A percentile compares a stretch with the other conserved stretches of the same genome.
These are phyloP conservation scores for Paraphysoderma sedebokerense DNA, from an alignment of 371 early-diverging fungal genomes.

Conservation along the genomic window DNA sequence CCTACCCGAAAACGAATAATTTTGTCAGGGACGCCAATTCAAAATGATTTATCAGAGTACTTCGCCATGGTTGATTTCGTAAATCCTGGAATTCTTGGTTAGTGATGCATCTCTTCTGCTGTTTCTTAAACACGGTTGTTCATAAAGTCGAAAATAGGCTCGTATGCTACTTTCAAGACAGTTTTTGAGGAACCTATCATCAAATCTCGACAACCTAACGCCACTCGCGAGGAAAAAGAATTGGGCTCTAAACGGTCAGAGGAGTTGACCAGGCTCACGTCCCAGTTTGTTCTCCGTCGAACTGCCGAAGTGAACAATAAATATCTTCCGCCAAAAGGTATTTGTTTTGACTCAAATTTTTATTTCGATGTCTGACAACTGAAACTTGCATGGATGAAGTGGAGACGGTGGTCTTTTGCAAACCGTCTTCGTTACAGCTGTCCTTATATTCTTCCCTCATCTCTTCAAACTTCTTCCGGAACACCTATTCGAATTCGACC, in stretches of 20 bases:
- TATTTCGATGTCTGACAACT: not conserved
- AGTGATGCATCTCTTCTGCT: not conserved
- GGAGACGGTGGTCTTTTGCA: constrained; percentile 29
- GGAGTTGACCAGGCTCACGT: constrained; percentile 26
- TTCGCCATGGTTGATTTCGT: constrained; percentile 45
- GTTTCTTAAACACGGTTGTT: not conserved
- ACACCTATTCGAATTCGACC: too few relatives aligned
- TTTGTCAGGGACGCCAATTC: constrained; percentile 51
- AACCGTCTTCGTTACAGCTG: constrained; percentile 17
- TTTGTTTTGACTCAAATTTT: not conserved
- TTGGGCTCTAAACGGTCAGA: constrained; percentile 23
- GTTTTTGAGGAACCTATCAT: not conserved
- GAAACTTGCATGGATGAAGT: too few relatives aligned
- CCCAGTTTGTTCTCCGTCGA: constrained; percentile 34
- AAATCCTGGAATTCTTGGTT: constrained; percentile 37
- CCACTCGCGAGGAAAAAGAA: constrained; percentile 12
- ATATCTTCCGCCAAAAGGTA: constrained; percentile 38
- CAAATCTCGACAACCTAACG: not conserved
- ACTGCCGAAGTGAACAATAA: constrained; percentile 27
- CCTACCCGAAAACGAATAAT: constrained; percentile 25
- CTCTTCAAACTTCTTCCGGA: too few relatives aligned
- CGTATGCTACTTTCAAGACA: constrained; percentile 8
- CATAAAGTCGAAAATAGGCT: not conserved
- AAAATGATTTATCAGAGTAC: constrained; percentile 34
- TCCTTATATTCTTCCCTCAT: constrained; percentile 8